These are phyloP conservation scores for Suillus tomentosus DNA, from an alignment of 768 basidiomycete species.

Conservation along the genomic window DNA sequence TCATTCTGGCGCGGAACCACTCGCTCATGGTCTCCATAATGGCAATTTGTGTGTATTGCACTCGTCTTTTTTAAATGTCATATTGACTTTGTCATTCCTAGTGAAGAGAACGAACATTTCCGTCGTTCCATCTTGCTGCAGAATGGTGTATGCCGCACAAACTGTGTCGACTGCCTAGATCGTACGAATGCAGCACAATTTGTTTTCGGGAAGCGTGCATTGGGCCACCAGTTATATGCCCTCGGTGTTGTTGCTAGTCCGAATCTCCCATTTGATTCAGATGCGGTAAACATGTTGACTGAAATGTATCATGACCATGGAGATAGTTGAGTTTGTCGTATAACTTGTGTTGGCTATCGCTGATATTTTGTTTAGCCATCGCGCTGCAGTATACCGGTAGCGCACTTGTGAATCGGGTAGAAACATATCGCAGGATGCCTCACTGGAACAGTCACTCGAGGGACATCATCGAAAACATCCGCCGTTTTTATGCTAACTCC, in stretches of 20 bases:
- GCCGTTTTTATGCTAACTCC: conserved; percentile 94
- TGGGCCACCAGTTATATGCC: conserved; percentile 95
- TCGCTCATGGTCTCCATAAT: conserved; percentile 63
- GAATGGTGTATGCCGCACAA: conserved; percentile 89
- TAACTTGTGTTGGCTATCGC: neutral
- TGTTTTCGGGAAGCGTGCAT: conserved; percentile 91
- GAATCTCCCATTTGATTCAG: conserved; percentile 87
- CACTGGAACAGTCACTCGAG: conserved; percentile 98
- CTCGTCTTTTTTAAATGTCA: neutral
- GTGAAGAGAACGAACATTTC: conserved; percentile 40
- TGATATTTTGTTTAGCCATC: conserved; percentile 56
- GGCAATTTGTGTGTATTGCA: conserved; percentile 33
- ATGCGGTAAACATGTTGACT: conserved; percentile 94
- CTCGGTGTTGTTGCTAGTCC: conserved; percentile 87
- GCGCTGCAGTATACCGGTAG: conserved; percentile 97
- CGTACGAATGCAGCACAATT: conserved; percentile 97
- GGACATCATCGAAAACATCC: conserved; percentile 93
- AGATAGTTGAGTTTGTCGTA: conserved; percentile 63
- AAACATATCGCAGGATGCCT: conserved; percentile 92
- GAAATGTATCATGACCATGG: conserved; percentile 99
- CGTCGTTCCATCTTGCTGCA: conserved; percentile 77
- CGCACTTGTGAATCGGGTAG: conserved; percentile 92
- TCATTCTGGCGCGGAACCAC: conserved; percentile 89
- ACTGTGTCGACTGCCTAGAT: conserved; percentile 97
- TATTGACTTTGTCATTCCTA: neutral